phyloP scores from a whole-genome alignment of 208 protist genomes.

The Leishmania major region DNA sequence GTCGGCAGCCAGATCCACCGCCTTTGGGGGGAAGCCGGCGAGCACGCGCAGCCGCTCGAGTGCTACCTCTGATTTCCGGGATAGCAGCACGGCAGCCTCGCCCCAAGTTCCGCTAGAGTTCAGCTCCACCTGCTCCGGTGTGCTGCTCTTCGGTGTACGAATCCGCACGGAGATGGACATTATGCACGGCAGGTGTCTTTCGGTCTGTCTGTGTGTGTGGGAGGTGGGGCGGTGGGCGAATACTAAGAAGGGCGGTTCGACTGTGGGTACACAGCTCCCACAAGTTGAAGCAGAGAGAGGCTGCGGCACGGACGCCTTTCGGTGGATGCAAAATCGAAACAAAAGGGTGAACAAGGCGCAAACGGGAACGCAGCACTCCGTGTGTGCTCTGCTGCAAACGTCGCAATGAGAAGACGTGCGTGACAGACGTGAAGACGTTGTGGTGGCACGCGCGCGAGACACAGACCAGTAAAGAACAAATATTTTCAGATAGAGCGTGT shows the following conservation, averaged over 20 bases:
- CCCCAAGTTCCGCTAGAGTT: slow-evolving; percentile 32
- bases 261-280: neutral
- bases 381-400: neutral
- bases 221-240: neutral
- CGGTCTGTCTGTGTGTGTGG: no score
- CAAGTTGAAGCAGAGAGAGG: neutral
- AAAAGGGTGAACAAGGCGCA: neutral
- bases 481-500: neutral
- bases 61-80: slow-evolving; percentile 38
- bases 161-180: slow-evolving; percentile 67
- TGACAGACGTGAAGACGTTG: neutral
- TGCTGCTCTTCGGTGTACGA: slow-evolving; percentile 53
- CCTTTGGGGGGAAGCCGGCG: slow-evolving; percentile 77
- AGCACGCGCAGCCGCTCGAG: slow-evolving; percentile 56
- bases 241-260: neutral
- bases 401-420: neutral
- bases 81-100: slow-evolving; percentile 25
- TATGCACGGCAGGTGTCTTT: neutral
- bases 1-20: slow-evolving; percentile 42
- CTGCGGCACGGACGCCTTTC: neutral
- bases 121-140: slow-evolving; percentile 47
- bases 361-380: neutral
- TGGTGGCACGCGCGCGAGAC: neutral
- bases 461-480: neutral
- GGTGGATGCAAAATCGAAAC: neutral